Conservation (phyloP, 768 basidiomycete species). For the Termitomyces sp. region DNA sequence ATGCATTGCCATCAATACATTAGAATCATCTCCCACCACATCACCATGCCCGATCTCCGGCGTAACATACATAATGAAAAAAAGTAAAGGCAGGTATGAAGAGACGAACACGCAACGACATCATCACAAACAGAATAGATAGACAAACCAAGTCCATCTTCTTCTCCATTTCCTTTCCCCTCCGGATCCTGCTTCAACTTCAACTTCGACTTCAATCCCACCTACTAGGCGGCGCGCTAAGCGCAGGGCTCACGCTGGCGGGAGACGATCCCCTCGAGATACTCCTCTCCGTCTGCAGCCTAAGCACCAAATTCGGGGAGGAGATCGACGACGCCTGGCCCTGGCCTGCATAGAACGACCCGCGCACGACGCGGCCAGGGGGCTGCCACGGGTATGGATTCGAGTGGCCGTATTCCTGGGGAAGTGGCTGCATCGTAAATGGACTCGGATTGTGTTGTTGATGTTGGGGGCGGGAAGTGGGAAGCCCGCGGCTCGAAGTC, state of each 20-base stretch:
- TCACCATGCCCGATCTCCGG: neutral
- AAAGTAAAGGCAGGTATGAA: neutral
- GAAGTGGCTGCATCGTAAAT: slow-evolving; percentile 5
- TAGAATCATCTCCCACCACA: neutral
- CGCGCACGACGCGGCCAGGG: slow-evolving; percentile 6
- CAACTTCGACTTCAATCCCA: neutral
- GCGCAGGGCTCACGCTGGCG: neutral
- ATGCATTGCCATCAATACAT: neutral
- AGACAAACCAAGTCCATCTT: neutral
- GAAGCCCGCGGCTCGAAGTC: slow-evolving; percentile 17
- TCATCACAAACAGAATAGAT: neutral
- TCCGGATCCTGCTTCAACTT: neutral
- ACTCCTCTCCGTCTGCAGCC: slow-evolving; percentile 5
- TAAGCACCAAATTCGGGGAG: slow-evolving; percentile 13
- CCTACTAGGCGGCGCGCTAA: neutral
- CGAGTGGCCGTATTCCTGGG: neutral
- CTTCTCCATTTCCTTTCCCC: neutral
- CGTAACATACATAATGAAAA: neutral
- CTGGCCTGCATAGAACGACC: slow-evolving; percentile 7
- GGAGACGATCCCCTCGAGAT: neutral
- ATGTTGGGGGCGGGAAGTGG: neutral
- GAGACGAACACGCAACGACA: neutral
- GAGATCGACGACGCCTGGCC: slow-evolving; percentile 8
- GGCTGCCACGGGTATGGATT: slow-evolving; percentile 1
- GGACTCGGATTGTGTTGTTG: neutral